phyloP scores from a whole-genome alignment of 352 stramenopile species.

The Phytophthora palmivora region DNA sequence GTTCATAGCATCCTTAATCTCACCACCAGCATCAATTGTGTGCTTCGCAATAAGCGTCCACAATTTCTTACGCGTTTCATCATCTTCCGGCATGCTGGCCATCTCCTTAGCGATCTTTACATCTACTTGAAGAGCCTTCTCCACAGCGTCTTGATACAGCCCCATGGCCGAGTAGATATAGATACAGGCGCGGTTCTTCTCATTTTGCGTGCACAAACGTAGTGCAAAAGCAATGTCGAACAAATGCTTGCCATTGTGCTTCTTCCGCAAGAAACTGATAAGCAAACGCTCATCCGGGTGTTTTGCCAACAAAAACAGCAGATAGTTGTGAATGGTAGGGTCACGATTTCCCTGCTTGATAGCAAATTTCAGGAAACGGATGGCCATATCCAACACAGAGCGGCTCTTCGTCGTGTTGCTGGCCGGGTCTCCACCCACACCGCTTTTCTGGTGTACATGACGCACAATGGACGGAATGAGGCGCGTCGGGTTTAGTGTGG shows the following conservation, averaged over 20 bases:
- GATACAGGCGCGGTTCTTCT: constrained; percentile 93
- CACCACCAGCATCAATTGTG: constrained; percentile 88
- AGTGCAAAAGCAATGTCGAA: constrained; percentile 94
- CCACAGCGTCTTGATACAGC: constrained; percentile 92
- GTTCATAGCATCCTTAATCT: constrained; percentile 87
- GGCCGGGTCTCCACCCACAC: constrained; percentile 13
- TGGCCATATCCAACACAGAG: constrained; percentile 88
- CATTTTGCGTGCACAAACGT: constrained; percentile 91
- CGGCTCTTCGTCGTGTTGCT: constrained; percentile 57
- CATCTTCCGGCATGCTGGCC: constrained; percentile 90
- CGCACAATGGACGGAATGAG: constrained; percentile 94
- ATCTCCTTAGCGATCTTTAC: constrained; percentile 95
- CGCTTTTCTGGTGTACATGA: constrained; percentile 84
- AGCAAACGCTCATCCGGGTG: constrained; percentile 88
- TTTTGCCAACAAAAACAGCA: constrained; percentile 91
- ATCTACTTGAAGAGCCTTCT: constrained; percentile 90
- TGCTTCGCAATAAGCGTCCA: constrained; percentile 95
- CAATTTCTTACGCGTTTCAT: constrained; percentile 91
- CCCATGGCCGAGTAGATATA: constrained; percentile 96
- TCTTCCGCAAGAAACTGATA: constrained; percentile 92
- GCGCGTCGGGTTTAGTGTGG: constrained; percentile 90
- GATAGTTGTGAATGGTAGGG: constrained; percentile 94
- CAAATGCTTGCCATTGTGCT: constrained; percentile 84
- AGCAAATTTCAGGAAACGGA: constrained; percentile 94
- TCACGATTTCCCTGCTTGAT: constrained; percentile 93